Base-by-base conservation (phyloP, 2,329 filamentous ascomycete genomes). In the Alternaria viburni region DNA sequence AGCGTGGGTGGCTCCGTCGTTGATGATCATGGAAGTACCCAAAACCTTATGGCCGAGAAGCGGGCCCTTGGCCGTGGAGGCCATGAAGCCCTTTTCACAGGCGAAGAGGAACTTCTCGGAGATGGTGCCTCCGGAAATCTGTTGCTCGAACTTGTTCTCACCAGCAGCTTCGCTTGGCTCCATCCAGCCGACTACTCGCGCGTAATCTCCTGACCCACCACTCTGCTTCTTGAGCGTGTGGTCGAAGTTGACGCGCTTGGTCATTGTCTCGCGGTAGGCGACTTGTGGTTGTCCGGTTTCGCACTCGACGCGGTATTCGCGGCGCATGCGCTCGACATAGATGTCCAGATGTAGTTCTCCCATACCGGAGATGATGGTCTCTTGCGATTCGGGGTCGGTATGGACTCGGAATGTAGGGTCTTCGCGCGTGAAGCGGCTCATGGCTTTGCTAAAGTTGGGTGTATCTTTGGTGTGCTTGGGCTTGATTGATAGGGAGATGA, bases 311-410 rank as follows among this genome's bases (percentile, higher is more conserved):
- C 92, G 93, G 87, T 99, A 99, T 83, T 99, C 96, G 77, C 96
- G 91, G 73, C 92, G 91, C 84, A 99, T 94, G 72, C 96, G 93
- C 84, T 99, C 96, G 54, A 99, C 90, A 81, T 99, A 99, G 76
- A 99, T 97, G 76, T 97, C 94, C 26, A 99, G 86, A 81, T 99
- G 96, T 71, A 99, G 82, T 81, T 99, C 96, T 71, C 96, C 96
- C 96, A 99, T 99, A 64, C 96, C 96, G 45, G 92, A 96, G 77
- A 99, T 98, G 77, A 99, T 97, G 51, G 95, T 98, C 84, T 99
- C 93, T 77, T 97, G 91, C 68, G 91, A 95, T 83, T 99, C 96
- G 15, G 88, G 82, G 77, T 99, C 96, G 74, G 97, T 93, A 74
- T 93, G 91, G 41, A 99, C 92, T 57, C 96, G 90, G 88, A 99